phyloP scores from a whole-genome alignment of 371 early-diverging fungal genomes.

The Haplosporangium sp. region DNA sequence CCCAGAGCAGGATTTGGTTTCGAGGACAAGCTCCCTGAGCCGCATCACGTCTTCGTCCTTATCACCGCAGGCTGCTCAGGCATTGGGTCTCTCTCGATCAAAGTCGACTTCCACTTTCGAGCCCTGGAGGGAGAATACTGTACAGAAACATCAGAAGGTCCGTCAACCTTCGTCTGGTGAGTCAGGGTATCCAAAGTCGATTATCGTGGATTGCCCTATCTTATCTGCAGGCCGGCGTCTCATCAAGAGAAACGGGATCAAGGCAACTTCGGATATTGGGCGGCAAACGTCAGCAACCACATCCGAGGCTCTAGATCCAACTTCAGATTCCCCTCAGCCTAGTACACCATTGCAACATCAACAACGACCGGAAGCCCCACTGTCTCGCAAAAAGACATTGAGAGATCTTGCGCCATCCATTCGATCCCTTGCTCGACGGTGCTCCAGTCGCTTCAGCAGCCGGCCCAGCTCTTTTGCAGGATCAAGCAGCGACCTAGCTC shows the following conservation, averaged over 20 bases:
- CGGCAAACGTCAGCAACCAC: not conserved
- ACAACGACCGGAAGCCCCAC: not conserved
- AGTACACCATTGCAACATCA: not conserved
- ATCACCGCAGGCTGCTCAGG: constrained; percentile 10
- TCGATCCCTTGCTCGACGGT: constrained; percentile 38
- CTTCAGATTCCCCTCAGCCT: not conserved
- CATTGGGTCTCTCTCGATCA: constrained; percentile 22
- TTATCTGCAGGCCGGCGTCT: constrained; percentile 4
- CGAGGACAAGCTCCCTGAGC: constrained; percentile 31
- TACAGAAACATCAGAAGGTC: not conserved
- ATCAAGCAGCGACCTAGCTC: constrained; percentile 26
- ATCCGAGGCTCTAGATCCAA: not conserved
- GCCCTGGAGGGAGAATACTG: not conserved
- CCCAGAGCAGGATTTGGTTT: not conserved
- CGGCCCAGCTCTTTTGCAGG: constrained; percentile 46
- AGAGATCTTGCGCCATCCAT: constrained; percentile 32
- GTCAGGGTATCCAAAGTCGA: not conserved
- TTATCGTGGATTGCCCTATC: constrained; percentile 4
- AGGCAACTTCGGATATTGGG: not conserved
- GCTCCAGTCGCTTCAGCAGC: constrained; percentile 32
- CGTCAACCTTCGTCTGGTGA: not conserved
- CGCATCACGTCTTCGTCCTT: constrained; percentile 17
- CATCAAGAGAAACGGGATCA: not conserved
- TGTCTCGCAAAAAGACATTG: constrained; percentile 28
- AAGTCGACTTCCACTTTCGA: not conserved